Percentiles rank a stretch among this genome's conserved stretches.
phyloP scores from a whole-genome alignment of 2,329 filamentous ascomycete genomes.

The Chaetomium sp. region DNA sequence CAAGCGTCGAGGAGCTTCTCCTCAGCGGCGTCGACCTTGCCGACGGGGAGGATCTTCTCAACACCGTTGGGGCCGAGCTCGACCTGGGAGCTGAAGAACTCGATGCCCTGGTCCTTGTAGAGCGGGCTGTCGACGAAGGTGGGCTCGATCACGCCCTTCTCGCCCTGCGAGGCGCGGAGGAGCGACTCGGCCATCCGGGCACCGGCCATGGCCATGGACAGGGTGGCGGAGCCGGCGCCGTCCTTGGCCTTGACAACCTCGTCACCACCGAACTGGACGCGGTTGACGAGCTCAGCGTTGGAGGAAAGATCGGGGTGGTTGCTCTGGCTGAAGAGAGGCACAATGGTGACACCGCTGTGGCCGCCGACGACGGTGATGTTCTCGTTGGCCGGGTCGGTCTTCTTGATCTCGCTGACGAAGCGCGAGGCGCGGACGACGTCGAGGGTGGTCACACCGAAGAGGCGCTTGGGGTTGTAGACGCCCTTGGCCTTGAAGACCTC shows the following conservation, averaged over 20 bases:
- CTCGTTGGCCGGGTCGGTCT: constrained; percentile 83
- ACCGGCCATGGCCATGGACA: constrained; percentile 98
- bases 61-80: constrained; percentile 96
- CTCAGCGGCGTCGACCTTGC: constrained; percentile 78
- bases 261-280: constrained; percentile 98
- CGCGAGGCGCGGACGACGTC: constrained; percentile 95
- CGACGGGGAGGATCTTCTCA: constrained; percentile 84
- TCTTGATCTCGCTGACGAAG: constrained; percentile 95
- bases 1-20: constrained; percentile 81
- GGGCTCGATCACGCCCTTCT: constrained; percentile 93
- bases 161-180: constrained; percentile 84
- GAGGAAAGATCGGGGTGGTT: constrained; percentile 76
- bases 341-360: constrained; percentile 97
- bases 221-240: constrained; percentile 90
- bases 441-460: constrained; percentile 99
- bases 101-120: constrained; percentile 96
- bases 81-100: constrained; percentile 94
- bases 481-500: constrained; percentile 94
- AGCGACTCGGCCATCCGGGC: constrained; percentile 79
- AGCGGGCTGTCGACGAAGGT: constrained; percentile 95
- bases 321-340: constrained; percentile 93
- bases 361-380: constrained; percentile 94
- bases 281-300: constrained; percentile 74
- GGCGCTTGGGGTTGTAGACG: constrained; percentile 98
- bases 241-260: constrained; percentile 99